These are phyloP conservation scores for Phytophthora europaea DNA, from an alignment of 352 stramenopile genomes.

Conservation along the genomic window DNA sequence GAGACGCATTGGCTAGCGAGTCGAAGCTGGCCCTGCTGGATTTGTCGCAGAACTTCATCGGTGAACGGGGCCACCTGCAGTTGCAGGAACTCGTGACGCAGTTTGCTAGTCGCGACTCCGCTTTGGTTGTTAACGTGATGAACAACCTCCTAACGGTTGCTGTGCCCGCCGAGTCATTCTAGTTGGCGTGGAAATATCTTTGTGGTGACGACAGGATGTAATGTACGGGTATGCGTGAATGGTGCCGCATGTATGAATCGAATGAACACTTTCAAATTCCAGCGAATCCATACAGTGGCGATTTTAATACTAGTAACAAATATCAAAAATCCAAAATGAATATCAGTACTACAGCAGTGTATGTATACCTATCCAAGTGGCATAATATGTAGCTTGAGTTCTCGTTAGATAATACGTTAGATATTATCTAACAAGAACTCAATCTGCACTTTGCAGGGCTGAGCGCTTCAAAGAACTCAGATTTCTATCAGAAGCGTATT, in stretches of 20 bases:
- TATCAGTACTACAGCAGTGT: no score
- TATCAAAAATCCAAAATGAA: no score
- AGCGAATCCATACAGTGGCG: no score
- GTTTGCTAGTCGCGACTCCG: slow-evolving; percentile 31
- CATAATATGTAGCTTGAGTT: no score
- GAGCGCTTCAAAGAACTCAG: no score
- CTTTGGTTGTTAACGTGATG: slow-evolving; percentile 42
- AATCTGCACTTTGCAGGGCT: no score
- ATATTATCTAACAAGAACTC: no score
- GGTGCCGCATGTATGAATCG: background rate
- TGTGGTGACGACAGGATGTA: background rate
- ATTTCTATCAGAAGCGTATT: background rate
- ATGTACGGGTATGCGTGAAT: background rate
- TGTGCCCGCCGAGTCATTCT: background rate
- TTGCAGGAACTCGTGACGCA: slow-evolving; percentile 48
- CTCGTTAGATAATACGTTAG: no score
- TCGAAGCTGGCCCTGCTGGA: slow-evolving; percentile 33
- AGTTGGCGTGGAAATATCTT: slow-evolving; percentile 2
- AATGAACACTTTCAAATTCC: no score
- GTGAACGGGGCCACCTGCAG: slow-evolving; percentile 55
- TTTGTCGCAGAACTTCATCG: slow-evolving; percentile 69
- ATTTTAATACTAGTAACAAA: no score
- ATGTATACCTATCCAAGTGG: no score
- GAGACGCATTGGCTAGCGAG: background rate
- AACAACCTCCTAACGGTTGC: slow-evolving; percentile 45